A percentile compares a stretch with the other conserved stretches of the same genome.
phyloP scores from a whole-genome alignment of 805 yeast genomes.

The Huiozyma naganishii region DNA sequence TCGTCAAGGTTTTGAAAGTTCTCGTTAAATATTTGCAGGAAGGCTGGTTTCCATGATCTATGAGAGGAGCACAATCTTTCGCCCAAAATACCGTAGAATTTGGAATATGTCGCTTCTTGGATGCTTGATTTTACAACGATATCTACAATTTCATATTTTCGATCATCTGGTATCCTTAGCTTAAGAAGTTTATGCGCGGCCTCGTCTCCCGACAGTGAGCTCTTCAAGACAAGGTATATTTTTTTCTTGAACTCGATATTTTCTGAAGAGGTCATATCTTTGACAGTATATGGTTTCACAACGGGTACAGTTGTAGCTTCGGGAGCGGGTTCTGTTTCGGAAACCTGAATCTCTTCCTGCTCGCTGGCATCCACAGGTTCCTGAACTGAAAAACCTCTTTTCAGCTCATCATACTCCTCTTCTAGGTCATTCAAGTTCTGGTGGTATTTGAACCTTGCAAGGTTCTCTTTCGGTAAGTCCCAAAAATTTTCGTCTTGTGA shows the following conservation, averaged over 20 bases:
- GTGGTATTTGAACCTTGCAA: constrained; percentile 37
- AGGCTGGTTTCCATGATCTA: constrained; percentile 46
- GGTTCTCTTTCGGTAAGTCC: constrained; percentile 24
- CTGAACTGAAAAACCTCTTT: constrained; percentile 34
- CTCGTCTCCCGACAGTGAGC: constrained; percentile 86
- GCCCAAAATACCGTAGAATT: constrained; percentile 69
- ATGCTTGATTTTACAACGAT: constrained; percentile 73
- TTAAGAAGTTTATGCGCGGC: constrained; percentile 76
- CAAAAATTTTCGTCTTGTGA: constrained; percentile 1
- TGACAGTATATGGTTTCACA: constrained; percentile 15
- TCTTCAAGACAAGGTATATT: constrained; percentile 75
- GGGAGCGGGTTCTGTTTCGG: background rate
- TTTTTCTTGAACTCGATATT: constrained; percentile 58
- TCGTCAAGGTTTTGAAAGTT: constrained; percentile 52
- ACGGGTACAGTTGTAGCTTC: background rate
- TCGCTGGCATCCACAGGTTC: constrained; percentile 13
- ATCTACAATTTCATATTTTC: constrained; percentile 49
- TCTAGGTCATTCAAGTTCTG: constrained; percentile 25
- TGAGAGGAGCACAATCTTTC: constrained; percentile 48
- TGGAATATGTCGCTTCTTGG: constrained; percentile 79
- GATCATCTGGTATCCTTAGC: constrained; percentile 32
- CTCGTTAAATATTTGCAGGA: constrained; percentile 41
- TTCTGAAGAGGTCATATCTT: constrained; percentile 61
- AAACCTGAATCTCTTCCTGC: background rate
- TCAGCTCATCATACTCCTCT: constrained; percentile 38